Base-by-base conservation (phyloP, 805 yeast species). In the Candida caryicola region DNA sequence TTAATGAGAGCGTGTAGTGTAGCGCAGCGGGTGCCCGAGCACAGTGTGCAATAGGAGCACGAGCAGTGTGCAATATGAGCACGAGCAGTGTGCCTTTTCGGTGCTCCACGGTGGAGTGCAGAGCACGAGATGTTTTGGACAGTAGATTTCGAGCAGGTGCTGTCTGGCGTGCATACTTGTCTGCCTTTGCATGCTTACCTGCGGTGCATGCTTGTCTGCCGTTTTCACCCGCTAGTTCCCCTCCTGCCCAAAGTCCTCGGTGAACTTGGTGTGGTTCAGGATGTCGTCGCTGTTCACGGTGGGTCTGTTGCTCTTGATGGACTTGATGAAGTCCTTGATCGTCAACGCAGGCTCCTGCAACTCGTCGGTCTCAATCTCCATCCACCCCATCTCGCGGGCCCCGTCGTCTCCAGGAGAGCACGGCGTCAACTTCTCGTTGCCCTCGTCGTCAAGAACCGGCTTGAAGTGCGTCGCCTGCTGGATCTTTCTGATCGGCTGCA, bases 401-500 rank as follows among this genome's bases (percentile, higher is more conserved):
- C 76, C 86, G 2, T 61, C 57, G 47, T 86, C 96, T n/a, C 99
- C 99, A 0, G 99, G 99, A 0, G 97, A 89, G 57, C 99, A 93
- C 1, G 99, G 99, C 12, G 90, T 85, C 34, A 79, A 74, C 57
- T 79, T 81, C 18, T 60, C 65, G 13, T 41, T 47, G 1, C 64
- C 68, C 18, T 65, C 69, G 2, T 66, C 73, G 5, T 72, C 69
- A 1, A 54, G 47, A 8, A 78, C 77, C 43, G 74, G 71, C 57
- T 84, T 85, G 70, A 93, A 93, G 69, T 93, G 99, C 0, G 99
- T 93, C 0, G 99, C 97, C 55, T 79, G 82, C 62, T 91, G 98
- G 46, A 93, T 88, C 58, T 88, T 89, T 52, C 99, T 77, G 42
- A 93, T 88, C 1, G 99, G 99, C 62, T 91, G 95, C 99, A 93